Evolutionary conservation across 192 early-diverging fungal species (phyloP).

Genomic region (Phycomyces blakesleeanus): DNA sequence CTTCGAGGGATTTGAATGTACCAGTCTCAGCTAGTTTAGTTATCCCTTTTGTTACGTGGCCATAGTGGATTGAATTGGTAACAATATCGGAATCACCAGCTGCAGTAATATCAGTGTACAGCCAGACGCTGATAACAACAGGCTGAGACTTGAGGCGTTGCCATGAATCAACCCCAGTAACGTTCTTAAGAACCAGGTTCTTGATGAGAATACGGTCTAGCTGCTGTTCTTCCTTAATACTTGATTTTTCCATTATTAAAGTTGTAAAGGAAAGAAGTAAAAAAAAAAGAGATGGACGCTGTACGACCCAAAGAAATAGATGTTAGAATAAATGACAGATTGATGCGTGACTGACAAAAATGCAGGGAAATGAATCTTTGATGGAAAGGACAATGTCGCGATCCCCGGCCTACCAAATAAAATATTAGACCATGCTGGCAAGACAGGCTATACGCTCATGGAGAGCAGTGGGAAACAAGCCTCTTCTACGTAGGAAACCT

Average conservation of each 20-base stretch:
- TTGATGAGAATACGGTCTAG: conserved; percentile 67
- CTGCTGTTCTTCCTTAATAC: not conserved
- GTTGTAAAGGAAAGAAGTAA: not conserved
- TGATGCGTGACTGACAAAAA: too few species aligned
- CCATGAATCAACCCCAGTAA: conserved; percentile 93
- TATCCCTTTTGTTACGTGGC: conserved; percentile 69
- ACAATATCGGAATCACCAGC: conserved; percentile 80
- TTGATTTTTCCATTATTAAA: not conserved
- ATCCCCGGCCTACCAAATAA: too few species aligned
- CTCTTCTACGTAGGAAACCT: too few species aligned
- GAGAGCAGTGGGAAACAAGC: too few species aligned
- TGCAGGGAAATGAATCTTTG: too few species aligned
- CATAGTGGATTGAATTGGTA: conserved; percentile 80
- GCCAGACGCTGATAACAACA: conserved; percentile 71
- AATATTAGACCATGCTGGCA: too few species aligned
- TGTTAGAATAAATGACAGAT: too few species aligned
- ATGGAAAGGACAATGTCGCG: too few species aligned
- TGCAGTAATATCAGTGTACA: conserved; percentile 69
- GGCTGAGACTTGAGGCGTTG: conserved; percentile 85
- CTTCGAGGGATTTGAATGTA: conserved; percentile 68
- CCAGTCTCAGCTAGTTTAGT: conserved; percentile 72
- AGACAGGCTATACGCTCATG: too few species aligned
- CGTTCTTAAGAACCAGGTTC: conserved; percentile 76
- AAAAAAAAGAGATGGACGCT: not conserved
- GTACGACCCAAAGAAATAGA: too few species aligned